phyloP scores from a whole-genome alignment of 768 basidiomycete species.

The Panellus pusillus region DNA sequence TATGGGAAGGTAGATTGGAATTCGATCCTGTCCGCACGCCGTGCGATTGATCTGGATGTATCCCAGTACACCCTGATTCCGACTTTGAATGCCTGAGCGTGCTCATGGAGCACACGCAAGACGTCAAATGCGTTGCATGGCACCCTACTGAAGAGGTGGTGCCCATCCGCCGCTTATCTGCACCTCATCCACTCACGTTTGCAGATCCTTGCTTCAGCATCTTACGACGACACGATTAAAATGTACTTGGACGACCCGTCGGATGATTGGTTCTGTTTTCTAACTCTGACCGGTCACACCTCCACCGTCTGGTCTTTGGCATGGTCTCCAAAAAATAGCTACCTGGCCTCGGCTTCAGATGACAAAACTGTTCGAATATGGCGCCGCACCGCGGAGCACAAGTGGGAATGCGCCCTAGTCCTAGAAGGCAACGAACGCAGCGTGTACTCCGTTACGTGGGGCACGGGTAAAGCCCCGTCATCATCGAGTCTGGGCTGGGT shows the following conservation, averaged over 20 bases:
- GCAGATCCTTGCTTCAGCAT: constrained; percentile 93
- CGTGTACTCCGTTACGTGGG: constrained; percentile 84
- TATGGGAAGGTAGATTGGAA: constrained; percentile 83
- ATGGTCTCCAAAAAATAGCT: constrained; percentile 75
- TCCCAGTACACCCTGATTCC: constrained; percentile 78
- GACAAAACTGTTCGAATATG: constrained; percentile 84
- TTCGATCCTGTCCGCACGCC: constrained; percentile 6
- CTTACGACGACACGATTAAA: constrained; percentile 96
- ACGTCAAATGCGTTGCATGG: constrained; percentile 95
- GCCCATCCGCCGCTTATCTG: not conserved
- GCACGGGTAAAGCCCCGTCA: constrained; percentile 36
- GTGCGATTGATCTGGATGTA: constrained; percentile 5
- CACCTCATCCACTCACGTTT: constrained; percentile 12
- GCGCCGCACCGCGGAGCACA: constrained; percentile 61
- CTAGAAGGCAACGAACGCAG: constrained; percentile 69
- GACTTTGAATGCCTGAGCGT: constrained; percentile 96
- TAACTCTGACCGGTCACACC: constrained; percentile 75
- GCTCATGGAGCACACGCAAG: constrained; percentile 95
- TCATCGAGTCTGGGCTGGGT: constrained; percentile 67
- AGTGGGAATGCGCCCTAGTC: constrained; percentile 62
- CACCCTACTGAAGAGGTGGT: constrained; percentile 91
- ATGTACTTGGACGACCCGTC: constrained; percentile 91
- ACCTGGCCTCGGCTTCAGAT: constrained; percentile 86
- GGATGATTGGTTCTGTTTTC: constrained; percentile 91
- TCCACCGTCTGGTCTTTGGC: constrained; percentile 93